Percentiles rank a stretch among this genome's conserved stretches.
Conservation (phyloP, 2,329 filamentous ascomycete species). For the Cadophora sp. region DNA sequence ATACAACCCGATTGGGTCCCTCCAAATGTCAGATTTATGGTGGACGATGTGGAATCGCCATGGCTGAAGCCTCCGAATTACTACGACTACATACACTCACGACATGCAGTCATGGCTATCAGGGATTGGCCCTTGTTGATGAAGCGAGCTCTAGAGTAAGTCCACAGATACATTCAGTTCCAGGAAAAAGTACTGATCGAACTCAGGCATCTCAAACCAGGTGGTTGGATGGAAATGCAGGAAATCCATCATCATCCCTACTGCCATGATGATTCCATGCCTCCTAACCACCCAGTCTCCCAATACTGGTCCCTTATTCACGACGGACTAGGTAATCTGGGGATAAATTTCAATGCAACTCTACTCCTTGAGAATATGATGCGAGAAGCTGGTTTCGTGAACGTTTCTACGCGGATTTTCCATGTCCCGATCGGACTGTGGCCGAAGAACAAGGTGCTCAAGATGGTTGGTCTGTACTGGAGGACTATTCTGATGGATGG, state of each 20-base stretch:
- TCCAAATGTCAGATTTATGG: conserved; percentile 67
- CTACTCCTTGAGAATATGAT: conserved; percentile 53
- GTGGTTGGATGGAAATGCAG: conserved; percentile 62
- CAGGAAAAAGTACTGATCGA: conserved; percentile 19
- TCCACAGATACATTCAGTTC: background rate
- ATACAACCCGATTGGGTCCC: conserved; percentile 66
- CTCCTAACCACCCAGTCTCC: conserved; percentile 51
- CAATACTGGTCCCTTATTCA: conserved; percentile 56
- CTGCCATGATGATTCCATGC: conserved; percentile 51
- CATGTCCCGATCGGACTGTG: conserved; percentile 56
- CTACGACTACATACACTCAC: conserved; percentile 68
- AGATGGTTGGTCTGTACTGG: conserved; percentile 60
- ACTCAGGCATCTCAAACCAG: conserved; percentile 57
- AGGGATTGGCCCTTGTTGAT: conserved; percentile 61
- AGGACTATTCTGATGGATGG: conserved; percentile 58
- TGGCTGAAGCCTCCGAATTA: conserved; percentile 58
- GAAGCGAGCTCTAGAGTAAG: conserved; percentile 54
- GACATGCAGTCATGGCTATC: conserved; percentile 62
- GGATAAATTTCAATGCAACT: conserved; percentile 55
- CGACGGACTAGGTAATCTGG: conserved; percentile 52
- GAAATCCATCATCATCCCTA: conserved; percentile 59
- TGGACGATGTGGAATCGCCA: conserved; percentile 67
- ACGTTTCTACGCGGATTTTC: conserved; percentile 50
- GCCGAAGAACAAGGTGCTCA: conserved; percentile 54
- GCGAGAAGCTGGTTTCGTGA: conserved; percentile 58